Evolutionary conservation across 352 stramenopile species (phyloP).

Genomic region (Bremia lactucae): DNA sequence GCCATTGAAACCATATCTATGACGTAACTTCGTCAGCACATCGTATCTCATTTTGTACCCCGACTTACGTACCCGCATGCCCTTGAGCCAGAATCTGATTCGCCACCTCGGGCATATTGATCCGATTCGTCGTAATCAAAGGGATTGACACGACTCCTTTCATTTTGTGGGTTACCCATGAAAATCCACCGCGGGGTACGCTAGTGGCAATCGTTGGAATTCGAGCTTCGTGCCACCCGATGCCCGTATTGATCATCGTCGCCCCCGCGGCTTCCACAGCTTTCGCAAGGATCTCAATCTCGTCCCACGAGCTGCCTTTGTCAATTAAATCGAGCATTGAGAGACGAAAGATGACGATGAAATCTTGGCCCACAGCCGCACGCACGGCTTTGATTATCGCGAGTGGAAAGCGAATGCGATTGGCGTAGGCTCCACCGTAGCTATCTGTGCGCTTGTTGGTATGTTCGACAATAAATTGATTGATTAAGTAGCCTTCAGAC

Average conservation of each 20-base stretch:
- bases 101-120: slow-evolving; percentile 91
- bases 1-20: slow-evolving; percentile 80
- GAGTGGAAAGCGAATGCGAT: slow-evolving; percentile 89
- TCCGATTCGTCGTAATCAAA: slow-evolving; percentile 94
- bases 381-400: slow-evolving; percentile 91
- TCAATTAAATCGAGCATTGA: slow-evolving; percentile 95
- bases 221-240: slow-evolving; percentile 96
- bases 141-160: slow-evolving; percentile 84
- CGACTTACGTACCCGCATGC: slow-evolving; percentile 29
- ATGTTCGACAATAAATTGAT: slow-evolving; percentile 93
- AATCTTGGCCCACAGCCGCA: slow-evolving; percentile 85
- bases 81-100: slow-evolving; percentile 84
- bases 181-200: slow-evolving; percentile 91
- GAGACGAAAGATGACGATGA: slow-evolving; percentile 97
- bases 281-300: slow-evolving; percentile 87
- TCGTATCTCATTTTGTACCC: background rate
- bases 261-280: slow-evolving; percentile 87
- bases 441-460: slow-evolving; percentile 93
- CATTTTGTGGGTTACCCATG: slow-evolving; percentile 90
- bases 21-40: background rate
- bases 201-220: slow-evolving; percentile 95
- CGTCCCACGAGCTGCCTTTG: slow-evolving; percentile 75
- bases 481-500: slow-evolving; percentile 97
- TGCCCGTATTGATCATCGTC: slow-evolving; percentile 97
- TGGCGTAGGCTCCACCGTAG: slow-evolving; percentile 90